Base-by-base conservation (phyloP, 805 yeast species). In the Pichia paraexigua region DNA sequence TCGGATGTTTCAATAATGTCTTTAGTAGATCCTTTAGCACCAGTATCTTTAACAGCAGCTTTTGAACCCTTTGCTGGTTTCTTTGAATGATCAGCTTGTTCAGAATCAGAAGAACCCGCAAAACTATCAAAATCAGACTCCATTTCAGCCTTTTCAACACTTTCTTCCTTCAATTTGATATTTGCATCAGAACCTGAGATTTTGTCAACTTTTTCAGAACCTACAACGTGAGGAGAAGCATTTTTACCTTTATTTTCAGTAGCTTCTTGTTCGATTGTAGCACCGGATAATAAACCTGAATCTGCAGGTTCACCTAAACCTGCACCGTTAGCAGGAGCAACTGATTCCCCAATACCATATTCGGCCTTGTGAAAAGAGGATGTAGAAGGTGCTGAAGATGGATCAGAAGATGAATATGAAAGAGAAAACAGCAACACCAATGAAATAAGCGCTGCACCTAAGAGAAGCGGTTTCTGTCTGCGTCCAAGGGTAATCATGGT, bases 121-220 rank as follows among this genome's bases (percentile, higher is more conserved):
- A n/a, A 15, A 12, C 27, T 13, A 24, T 40, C 48, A 13, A 27
- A n/a, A 7, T n/a, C 22, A n/a, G 41, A 5, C 27, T 45, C 24
- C 51, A 40, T 45, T 12, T 47, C 53, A 3, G 48, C 54, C 22
- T 48, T 48, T 18, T 46, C 39, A 41, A 50, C 39, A 21, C 51
- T 39, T 9, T 55, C 51, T 37, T 46, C 51, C 44, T 55, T 55
- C 10, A 45, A 27, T 22, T 55, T 35, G 11, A 35, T 35, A n/a
- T 35, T 35, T 8, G 58, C 58, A 45, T 55, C 58, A 9, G 58
- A 53, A 20, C 56, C 58, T 17, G 56, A 48, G 6, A 47, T 32
- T 8, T 32, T 46, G 12, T 53, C 52, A 27, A 40, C 27, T 47
- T 55, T 55, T 15, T 46, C 50, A 17, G 49, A 35, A 22, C 49